These are phyloP conservation scores for Takakia lepidozioides DNA, from an alignment of 225 moss, liverwort and hornwort species.

Conservation along the genomic window DNA sequence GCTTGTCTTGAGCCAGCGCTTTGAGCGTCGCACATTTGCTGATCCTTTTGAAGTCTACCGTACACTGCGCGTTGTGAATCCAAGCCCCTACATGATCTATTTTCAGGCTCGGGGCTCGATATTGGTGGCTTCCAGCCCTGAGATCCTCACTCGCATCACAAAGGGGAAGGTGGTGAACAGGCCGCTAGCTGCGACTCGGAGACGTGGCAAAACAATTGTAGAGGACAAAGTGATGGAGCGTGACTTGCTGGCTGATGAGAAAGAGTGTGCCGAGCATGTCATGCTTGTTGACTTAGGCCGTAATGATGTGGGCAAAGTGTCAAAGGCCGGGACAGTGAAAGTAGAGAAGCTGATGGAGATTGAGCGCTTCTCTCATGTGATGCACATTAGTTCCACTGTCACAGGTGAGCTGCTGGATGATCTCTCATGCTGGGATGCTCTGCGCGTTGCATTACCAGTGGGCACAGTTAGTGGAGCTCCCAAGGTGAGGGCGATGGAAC, in stretches of 20 bases:
- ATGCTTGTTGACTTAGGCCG: slow-evolving; percentile 52
- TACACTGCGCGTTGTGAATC: slow-evolving; percentile 40
- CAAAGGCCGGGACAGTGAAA: slow-evolving; percentile 37
- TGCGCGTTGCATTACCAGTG: slow-evolving; percentile 47
- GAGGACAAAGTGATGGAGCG: slow-evolving; percentile 28
- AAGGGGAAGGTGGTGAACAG: slow-evolving; percentile 48
- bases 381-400: slow-evolving; percentile 57
- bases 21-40: slow-evolving; percentile 53
- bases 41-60: slow-evolving; percentile 54
- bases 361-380: slow-evolving; percentile 55
- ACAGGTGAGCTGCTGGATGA: slow-evolving; percentile 38
- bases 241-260: slow-evolving; percentile 27
- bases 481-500: slow-evolving; percentile 82
- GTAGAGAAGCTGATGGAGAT: slow-evolving; percentile 46
- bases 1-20: slow-evolving; percentile 51
- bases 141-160: slow-evolving; percentile 32
- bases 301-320: slow-evolving; percentile 57
- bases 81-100: slow-evolving; percentile 59
- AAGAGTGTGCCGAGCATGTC: slow-evolving; percentile 56
- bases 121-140: slow-evolving; percentile 60
- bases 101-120: slow-evolving; percentile 48
- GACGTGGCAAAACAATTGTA: slow-evolving; percentile 28
- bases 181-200: slow-evolving; percentile 50
- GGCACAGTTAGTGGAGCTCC: slow-evolving; percentile 56
- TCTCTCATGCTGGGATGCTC: slow-evolving; percentile 38